Percentiles rank a stretch among this genome's conserved stretches.
Evolutionary conservation across 495 filamentous ascomycete genomes (phyloP).

Genomic region (Immersiella caudata): DNA sequence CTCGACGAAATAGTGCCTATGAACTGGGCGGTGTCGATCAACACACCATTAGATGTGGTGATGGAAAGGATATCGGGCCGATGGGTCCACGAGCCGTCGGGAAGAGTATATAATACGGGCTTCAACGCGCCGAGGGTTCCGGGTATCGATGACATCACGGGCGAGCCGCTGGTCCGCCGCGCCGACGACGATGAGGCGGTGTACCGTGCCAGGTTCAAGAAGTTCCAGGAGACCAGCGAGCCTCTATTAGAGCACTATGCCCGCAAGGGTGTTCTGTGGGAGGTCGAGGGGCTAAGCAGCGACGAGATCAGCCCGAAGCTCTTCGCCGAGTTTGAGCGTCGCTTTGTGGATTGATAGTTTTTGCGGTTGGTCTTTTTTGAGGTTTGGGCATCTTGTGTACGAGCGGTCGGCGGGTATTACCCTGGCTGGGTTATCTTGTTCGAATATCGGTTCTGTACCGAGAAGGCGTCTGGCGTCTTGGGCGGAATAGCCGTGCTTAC

Average conservation of each 20-base stretch:
- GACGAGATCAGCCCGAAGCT: slow-evolving; percentile 92
- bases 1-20: slow-evolving; percentile 83
- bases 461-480: background rate
- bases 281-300: slow-evolving; percentile 81
- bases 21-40: slow-evolving; percentile 79
- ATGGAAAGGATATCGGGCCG: slow-evolving; percentile 85
- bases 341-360: slow-evolving; percentile 55
- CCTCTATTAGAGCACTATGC: slow-evolving; percentile 89
- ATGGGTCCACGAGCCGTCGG: slow-evolving; percentile 92
- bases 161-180: slow-evolving; percentile 80
- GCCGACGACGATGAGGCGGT: slow-evolving; percentile 84
- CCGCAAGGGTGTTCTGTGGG: slow-evolving; percentile 81
- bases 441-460: background rate
- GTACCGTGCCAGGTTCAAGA: slow-evolving; percentile 75
- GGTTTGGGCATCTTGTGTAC: background rate
- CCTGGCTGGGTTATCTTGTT: background rate
- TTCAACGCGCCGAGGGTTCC: slow-evolving; percentile 83
- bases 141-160: slow-evolving; percentile 88
- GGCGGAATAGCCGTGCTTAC: background rate
- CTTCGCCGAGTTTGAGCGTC: slow-evolving; percentile 73
- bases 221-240: slow-evolving; percentile 84
- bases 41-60: slow-evolving; percentile 74
- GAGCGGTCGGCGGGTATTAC: background rate
- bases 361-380: background rate
- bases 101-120: slow-evolving; percentile 88